Evolutionary conservation across 2,329 filamentous ascomycete species (phyloP).

Genomic region (Triangularia setosa): DNA sequence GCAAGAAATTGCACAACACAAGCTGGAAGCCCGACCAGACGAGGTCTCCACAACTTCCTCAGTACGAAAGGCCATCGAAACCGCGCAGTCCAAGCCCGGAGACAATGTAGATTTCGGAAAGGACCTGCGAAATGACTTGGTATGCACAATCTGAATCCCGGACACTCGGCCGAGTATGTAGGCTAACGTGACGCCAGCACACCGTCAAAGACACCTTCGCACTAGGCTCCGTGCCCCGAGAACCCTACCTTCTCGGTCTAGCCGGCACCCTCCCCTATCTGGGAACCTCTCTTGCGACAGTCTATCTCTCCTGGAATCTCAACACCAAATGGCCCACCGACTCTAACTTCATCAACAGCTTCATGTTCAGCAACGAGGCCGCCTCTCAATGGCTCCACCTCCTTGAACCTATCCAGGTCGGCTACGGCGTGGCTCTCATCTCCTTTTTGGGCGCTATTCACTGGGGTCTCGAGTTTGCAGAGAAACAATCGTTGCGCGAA

Average conservation of each 20-base stretch:
- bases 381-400: conserved; percentile 69
- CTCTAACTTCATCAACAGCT: conserved; percentile 61
- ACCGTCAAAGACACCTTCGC: conserved; percentile 67
- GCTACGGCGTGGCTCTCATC: conserved; percentile 87
- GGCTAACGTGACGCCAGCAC: conserved; percentile 39
- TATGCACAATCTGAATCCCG: conserved; percentile 44
- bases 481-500: conserved; percentile 54
- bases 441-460: conserved; percentile 93
- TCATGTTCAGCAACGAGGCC: conserved; percentile 64
- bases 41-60: conserved; percentile 57
- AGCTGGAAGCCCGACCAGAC: conserved; percentile 57
- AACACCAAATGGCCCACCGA: conserved; percentile 59
- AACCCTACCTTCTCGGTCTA: conserved; percentile 64
- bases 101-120: conserved; percentile 28
- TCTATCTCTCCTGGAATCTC: conserved; percentile 79
- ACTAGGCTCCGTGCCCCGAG: conserved; percentile 60
- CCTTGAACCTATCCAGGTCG: conserved; percentile 83
- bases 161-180: not conserved
- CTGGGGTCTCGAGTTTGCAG: conserved; percentile 84
- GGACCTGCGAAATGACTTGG: conserved; percentile 49
- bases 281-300: conserved; percentile 75
- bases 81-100: conserved; percentile 23
- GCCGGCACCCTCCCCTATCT: conserved; percentile 83
- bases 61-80: conserved; percentile 48
- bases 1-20: conserved; percentile 48